Evolutionary conservation across 2,329 filamentous ascomycete genomes (phyloP), one percentile per base, ranked within the genome.

Genomic region (Helminthosporium solani): DNA sequence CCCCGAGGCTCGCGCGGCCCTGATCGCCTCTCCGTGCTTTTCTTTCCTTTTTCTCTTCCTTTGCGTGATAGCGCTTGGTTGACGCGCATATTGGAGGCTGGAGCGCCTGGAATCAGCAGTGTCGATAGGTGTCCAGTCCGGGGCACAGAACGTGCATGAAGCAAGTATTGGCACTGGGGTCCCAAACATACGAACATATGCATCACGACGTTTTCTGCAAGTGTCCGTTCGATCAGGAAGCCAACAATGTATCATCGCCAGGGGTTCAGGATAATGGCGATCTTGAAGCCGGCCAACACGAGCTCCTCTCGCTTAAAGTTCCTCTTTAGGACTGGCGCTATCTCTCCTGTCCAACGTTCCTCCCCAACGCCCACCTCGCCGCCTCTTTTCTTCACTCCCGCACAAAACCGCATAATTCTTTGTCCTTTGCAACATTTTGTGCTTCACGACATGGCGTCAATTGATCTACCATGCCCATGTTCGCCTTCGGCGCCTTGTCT

Each of bases 221-320:
- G 41, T 31, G 25, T 33, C 15, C 33, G 31, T 40, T n/a, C 15
- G 12, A 52, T 46, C 28, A 35, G 46, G 49, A 16, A 49, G 46
- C 39, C 34, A 21, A 39, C 40, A 48, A 44, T 12, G 44, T 12
- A 33, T 31, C 12, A 14, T 21, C 11, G 4, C 7, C 37, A 46
- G 47, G 40, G 40, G 40, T 11, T 18, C 12, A 12, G 27, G 16
- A 40, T 31, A 20, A 18, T 6, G 33, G 19, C 14, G 33, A 20
- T 16, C 23, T 25, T 9, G 19, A 18, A 12, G 33, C 19, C 16
- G 9, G 33, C 35, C 35, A 27, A 38, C 35, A 38, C n/a, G 35
- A 21, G 4, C 23, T 4, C 4, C 7, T 11, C 23, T 30, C 38
- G 25, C 38, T 18, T 40, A 23, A 3, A 20, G 4, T n/a, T 9